Base-by-base conservation (phyloP, 352 stramenopile species). In the Phytophthora podocarpi region DNA sequence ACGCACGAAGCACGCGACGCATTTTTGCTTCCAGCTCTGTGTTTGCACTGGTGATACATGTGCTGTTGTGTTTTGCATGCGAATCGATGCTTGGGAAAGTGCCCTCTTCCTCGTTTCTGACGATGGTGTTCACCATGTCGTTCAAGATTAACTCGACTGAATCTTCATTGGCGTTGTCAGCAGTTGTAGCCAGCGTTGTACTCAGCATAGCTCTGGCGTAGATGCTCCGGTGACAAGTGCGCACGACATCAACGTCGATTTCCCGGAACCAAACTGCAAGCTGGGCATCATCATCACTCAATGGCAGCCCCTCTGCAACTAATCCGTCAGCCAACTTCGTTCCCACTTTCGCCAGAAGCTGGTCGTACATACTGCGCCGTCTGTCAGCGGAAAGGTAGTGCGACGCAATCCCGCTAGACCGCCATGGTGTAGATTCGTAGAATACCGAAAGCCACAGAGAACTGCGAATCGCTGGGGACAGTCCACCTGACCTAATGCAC, bases 221-320 rank as follows among this genome's bases (percentile, higher is more conserved):
- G 5, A 82, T 81, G 11, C 72, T 75, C 20, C 78, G 85, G 55
- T 84, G 74, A 57, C 81, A 91, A 11, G 85, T 94, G 9, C 85
- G 80, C 5, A 79, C 74, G 16, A 94, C 85, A 60, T 94, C 85
- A 10, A 92, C 78, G 52, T 94, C 85, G 34, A 94, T 94, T 65
- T 94, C 82, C 15, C 80, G 79, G 8, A 94, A 78, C 85, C 82
- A 94, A 21, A 74, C 61, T 11, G 87, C 60, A 12, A 89, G 60
- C n/a, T 85, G 79, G 13, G 70, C 31, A 21, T 79, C 68, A 27
- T 91, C 80, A 46, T 83, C 68, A 52, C 68, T 74, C 12, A 61
- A 50, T 18, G 43, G 39, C 2, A 32, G 23, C 2, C 28, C 48
- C 13, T 82, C 72, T 18, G 63, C 54, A 50, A 43, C 16, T 18